Evolutionary conservation across 176 grass and related monocot genomes (phyloP), one percentile per base, ranked within the genome.

Genomic region (Miscanthus lutarioriparius): DNA sequence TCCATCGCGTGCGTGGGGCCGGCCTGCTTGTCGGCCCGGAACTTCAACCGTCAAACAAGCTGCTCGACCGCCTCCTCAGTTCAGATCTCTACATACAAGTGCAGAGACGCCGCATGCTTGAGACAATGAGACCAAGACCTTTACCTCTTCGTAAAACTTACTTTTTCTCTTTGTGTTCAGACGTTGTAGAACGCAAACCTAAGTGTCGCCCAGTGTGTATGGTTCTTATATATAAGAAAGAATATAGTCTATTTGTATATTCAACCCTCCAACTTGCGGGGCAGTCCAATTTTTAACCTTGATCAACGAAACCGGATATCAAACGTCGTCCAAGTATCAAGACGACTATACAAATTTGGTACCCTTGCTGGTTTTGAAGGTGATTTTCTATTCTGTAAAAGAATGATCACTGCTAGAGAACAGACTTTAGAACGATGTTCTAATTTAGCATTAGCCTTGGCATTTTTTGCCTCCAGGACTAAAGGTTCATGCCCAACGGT

Each of bases 1-100:
- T 70, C 67, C 75, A 49, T 62, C 64, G 23, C 63, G 44, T 49
- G 77, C 11, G 28, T 89, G 64, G 80, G 80, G 2, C 80, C 80
- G 17, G 7, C 13, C 70, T 17, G 5, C 58, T 9, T 48, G 79
- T 76, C 22, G 64, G 39, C 30, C 65, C 86, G 39, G n/a, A 51
- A 72, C 51, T 76, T 78, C n/a, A 23, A 25, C 32, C 30, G 49
- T 49, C 86, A 76, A 68, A 49, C 69, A 74, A 67, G 41, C 41
- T 49, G 62, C 7, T 53, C 26, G 12, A 30, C 13, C 64, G 4
- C 9, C 58, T 6, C 12, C 19, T 64, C 81, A 32, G 69, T 63
- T 73, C 25, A 25, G 10, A 63, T 33, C 35, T 56, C 39, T 83
- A 27, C 4, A 37, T 37, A 35, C 73, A 22, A 59, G 38, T 17